Percentiles rank a stretch among this genome's conserved stretches.
phyloP scores from a whole-genome alignment of 1,284 basidiomycete genomes.

The Papiliotrema laurentii region DNA sequence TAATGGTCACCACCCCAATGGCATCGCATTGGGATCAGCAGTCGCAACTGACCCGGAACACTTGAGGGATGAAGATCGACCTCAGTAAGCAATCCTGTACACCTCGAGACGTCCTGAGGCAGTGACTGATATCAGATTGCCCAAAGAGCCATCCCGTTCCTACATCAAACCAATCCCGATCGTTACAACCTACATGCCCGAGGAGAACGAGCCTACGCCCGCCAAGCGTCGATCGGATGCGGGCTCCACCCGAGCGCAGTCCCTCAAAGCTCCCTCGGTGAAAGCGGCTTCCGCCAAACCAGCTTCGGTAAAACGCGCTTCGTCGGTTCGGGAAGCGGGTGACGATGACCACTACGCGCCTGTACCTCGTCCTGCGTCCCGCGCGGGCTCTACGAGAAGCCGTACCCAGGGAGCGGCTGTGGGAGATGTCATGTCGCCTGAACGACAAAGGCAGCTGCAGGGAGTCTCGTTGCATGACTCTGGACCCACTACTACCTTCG shows the following conservation, averaged over 20 bases:
- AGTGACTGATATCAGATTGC: slow-evolving; percentile 10
- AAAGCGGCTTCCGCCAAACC: background rate
- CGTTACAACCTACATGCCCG: slow-evolving; percentile 36
- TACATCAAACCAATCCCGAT: slow-evolving; percentile 40
- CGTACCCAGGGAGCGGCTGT: slow-evolving; percentile 16
- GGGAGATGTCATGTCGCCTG: slow-evolving; percentile 26
- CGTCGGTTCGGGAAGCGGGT: background rate
- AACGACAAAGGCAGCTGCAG: slow-evolving; percentile 38
- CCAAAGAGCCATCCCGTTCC: slow-evolving; percentile 34
- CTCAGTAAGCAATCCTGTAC: background rate
- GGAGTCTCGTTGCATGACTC: slow-evolving; percentile 14
- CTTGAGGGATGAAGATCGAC: too few relatives aligned
- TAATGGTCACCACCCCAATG: slow-evolving; percentile 1
- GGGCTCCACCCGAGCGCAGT: slow-evolving; percentile 5
- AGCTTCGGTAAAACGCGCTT: background rate
- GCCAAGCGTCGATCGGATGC: slow-evolving; percentile 1
- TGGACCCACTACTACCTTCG: slow-evolving; percentile 14
- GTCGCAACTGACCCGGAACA: background rate
- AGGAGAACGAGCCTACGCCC: slow-evolving; percentile 13
- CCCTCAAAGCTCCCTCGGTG: background rate
- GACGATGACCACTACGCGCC: background rate
- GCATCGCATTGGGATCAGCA: background rate
- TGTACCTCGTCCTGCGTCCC: background rate
- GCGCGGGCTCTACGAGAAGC: slow-evolving; percentile 1
- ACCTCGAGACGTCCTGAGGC: too few relatives aligned